These are phyloP conservation scores for Fusarium equiseti DNA, from an alignment of 2,329 filamentous ascomycete genomes.

Conservation along the genomic window DNA sequence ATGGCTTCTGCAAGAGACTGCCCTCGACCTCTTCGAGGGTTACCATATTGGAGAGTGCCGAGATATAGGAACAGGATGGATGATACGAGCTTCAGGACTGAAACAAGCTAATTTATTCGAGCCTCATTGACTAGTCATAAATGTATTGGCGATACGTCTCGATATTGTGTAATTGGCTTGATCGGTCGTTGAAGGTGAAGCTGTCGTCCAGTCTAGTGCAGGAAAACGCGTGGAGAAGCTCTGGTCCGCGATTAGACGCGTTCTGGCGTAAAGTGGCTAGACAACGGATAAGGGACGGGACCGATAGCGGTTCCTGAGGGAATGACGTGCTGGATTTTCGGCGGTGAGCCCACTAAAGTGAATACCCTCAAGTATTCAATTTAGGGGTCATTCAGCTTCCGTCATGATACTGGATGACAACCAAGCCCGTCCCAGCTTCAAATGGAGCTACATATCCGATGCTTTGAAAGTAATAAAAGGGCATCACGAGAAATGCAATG, in stretches of 20 bases:
- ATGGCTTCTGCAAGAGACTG: constrained; percentile 52
- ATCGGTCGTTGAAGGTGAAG: constrained; percentile 10
- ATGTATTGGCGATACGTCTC: not conserved
- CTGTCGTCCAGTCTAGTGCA: not conserved
- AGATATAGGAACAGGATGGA: not conserved
- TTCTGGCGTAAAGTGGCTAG: constrained; percentile 49
- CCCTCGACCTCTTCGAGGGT: constrained; percentile 51
- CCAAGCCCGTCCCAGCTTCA: not conserved
- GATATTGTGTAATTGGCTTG: constrained; percentile 12
- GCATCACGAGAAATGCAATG: not conserved
- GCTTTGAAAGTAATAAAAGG: not conserved
- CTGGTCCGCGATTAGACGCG: constrained; percentile 38
- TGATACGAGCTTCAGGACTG: not conserved
- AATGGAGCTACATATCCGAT: not conserved
- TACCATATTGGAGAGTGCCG: constrained; percentile 49
- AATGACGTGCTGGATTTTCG: constrained; percentile 40
- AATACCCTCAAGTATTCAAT: not conserved
- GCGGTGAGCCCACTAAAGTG: constrained; percentile 24
- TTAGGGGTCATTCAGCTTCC: constrained; percentile 25
- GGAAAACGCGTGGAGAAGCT: constrained; percentile 40
- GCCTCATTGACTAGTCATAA: not conserved
- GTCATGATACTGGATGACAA: not conserved
- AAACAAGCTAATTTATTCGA: not conserved
- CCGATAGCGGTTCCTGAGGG: constrained; percentile 17
- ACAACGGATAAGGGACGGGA: constrained; percentile 17